phyloP scores from a whole-genome alignment of 2,329 filamentous ascomycete species.

The Fusarium fracticaudum region DNA sequence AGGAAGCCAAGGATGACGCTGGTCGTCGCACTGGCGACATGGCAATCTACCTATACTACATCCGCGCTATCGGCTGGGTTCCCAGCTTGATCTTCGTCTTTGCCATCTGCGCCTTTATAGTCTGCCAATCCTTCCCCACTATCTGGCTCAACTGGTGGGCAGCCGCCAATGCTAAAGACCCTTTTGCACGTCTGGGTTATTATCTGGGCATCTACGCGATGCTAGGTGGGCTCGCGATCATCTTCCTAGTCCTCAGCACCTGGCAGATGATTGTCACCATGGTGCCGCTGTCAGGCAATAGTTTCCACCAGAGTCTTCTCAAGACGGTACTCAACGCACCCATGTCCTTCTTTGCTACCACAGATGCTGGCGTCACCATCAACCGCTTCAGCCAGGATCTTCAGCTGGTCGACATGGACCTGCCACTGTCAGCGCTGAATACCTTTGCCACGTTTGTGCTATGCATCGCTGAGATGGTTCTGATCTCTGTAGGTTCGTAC shows the following conservation, averaged over 20 bases:
- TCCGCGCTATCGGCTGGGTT: conserved; percentile 41
- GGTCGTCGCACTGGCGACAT: conserved; percentile 31
- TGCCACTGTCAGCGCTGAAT: conserved; percentile 43
- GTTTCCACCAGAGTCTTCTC: conserved; percentile 34
- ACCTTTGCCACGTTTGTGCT: conserved; percentile 33
- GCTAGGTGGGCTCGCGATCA: conserved; percentile 26
- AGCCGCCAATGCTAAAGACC: conserved; percentile 27
- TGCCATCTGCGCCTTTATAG: conserved; percentile 38
- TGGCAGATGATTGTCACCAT: conserved; percentile 43
- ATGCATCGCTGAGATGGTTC: conserved; percentile 35
- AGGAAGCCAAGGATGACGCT: conserved; percentile 2
- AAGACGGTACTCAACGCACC: conserved; percentile 43
- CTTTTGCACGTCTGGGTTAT: conserved; percentile 31
- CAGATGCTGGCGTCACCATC: conserved; percentile 48
- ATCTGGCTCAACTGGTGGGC: conserved; percentile 44
- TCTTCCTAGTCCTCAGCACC: conserved; percentile 31
- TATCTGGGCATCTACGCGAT: conserved; percentile 39
- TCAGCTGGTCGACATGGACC: conserved; percentile 50
- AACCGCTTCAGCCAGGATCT: conserved; percentile 55
- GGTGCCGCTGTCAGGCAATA: conserved; percentile 36
- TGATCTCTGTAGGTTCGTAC: conserved; percentile 28
- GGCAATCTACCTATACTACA: conserved; percentile 42
- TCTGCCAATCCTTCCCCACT: conserved; percentile 41
- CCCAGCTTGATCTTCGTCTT: conserved; percentile 31
- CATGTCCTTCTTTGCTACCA: conserved; percentile 48